phyloP scores from a whole-genome alignment of 1,284 basidiomycete species.

The Mycena sp. region DNA sequence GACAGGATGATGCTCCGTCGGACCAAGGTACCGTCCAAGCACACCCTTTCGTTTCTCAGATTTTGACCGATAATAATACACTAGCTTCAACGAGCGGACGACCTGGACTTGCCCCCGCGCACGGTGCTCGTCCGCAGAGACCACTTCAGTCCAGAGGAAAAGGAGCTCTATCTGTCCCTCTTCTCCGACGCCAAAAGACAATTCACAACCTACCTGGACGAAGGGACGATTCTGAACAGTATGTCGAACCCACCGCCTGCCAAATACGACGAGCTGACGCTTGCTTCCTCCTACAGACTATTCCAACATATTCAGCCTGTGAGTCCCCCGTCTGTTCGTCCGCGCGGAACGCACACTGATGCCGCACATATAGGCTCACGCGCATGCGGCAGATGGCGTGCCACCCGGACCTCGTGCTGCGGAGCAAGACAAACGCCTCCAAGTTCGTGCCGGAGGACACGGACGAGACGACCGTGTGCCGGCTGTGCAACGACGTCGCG shows the following conservation, averaged over 20 bases:
- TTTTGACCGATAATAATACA: neutral
- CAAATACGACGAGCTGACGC: constrained; percentile 27
- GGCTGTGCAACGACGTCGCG: constrained; percentile 96
- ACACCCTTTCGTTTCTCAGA: neutral
- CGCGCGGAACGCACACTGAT: constrained; percentile 10
- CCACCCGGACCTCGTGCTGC: constrained; percentile 94
- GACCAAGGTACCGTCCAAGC: constrained; percentile 68
- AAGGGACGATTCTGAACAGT: constrained; percentile 94
- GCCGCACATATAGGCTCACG: constrained; percentile 66
- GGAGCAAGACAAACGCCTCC: constrained; percentile 81
- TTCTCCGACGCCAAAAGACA: constrained; percentile 94
- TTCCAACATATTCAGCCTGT: constrained; percentile 93
- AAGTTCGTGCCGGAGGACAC: constrained; percentile 68
- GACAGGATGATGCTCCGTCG: constrained; percentile 97
- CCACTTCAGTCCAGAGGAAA: constrained; percentile 96
- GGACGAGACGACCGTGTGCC: constrained; percentile 84
- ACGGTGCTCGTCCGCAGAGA: constrained; percentile 91
- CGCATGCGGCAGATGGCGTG: constrained; percentile 97
- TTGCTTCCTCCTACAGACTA: constrained; percentile 69
- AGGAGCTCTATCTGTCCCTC: constrained; percentile 92
- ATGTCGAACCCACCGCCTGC: constrained; percentile 46
- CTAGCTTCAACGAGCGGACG: constrained; percentile 94
- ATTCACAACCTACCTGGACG: constrained; percentile 91
- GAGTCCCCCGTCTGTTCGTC: constrained; percentile 37
- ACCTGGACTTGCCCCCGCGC: constrained; percentile 96